These are phyloP conservation scores for Alternaria rosae DNA, from an alignment of 2,329 filamentous ascomycete species.

Conservation along the genomic window DNA sequence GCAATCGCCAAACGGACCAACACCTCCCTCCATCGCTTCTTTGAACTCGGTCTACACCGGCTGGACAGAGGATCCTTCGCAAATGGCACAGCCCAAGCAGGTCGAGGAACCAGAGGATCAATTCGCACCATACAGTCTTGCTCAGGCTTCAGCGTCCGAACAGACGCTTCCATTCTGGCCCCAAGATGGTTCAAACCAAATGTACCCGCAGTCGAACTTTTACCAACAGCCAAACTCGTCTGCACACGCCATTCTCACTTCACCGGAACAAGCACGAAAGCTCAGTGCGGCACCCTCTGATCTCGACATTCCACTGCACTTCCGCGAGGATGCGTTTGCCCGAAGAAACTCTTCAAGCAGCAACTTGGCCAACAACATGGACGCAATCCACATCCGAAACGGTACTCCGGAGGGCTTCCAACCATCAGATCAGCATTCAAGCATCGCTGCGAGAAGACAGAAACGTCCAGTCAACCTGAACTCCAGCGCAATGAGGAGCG, in stretches of 20 bases:
- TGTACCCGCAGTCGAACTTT: conserved; percentile 38
- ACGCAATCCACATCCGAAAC: conserved; percentile 49
- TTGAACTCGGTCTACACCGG: conserved; percentile 48
- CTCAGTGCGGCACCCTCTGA: conserved; percentile 42
- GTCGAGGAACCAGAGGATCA: conserved; percentile 38
- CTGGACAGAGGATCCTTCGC: conserved; percentile 46
- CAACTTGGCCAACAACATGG: conserved; percentile 50
- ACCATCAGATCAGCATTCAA: conserved; percentile 50
- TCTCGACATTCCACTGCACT: conserved; percentile 39
- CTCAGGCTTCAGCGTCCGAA: conserved; percentile 42
- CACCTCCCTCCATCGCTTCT: conserved; percentile 44
- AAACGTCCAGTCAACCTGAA: conserved; percentile 52
- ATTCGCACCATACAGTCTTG: conserved; percentile 42
- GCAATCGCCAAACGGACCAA: conserved; percentile 44
- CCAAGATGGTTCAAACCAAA: conserved; percentile 27
- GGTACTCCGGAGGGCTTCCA: conserved; percentile 45
- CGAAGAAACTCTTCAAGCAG: conserved; percentile 51
- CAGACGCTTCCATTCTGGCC: conserved; percentile 42
- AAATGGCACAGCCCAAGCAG: conserved; percentile 30
- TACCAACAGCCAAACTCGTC: conserved; percentile 49
- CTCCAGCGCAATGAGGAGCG: conserved; percentile 51
- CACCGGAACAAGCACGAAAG: conserved; percentile 41
- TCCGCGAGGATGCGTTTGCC: conserved; percentile 42
- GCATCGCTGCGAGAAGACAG: conserved; percentile 53
- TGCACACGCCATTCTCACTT: conserved; percentile 45